Percentiles rank a stretch among this genome's conserved stretches.
Evolutionary conservation across 1,284 basidiomycete species (phyloP).

Genomic region (Erythrobasidium hasegawianum): DNA sequence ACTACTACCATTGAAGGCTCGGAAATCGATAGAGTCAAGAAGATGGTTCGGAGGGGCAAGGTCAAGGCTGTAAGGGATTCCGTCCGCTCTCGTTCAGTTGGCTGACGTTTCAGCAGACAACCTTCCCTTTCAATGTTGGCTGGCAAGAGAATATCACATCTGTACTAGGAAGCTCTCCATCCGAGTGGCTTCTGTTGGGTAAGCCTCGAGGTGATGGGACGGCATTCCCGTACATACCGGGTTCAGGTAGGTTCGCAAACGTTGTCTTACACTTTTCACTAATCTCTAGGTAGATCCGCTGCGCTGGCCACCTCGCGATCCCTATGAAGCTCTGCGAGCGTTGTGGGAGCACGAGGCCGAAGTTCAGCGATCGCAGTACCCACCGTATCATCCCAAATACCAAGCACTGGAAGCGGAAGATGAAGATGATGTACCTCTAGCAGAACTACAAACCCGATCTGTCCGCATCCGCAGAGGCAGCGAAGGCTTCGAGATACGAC

Average conservation of each 20-base stretch:
- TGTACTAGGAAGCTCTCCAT: conserved; percentile 68
- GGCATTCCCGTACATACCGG: conserved; percentile 65
- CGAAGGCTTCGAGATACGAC: conserved; percentile 33
- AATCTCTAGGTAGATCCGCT: conserved; percentile 31
- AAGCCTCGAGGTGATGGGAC: conserved; percentile 66
- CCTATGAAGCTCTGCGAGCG: conserved; percentile 38
- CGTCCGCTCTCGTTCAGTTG: conserved; percentile 12
- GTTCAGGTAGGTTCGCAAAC: conserved; percentile 72
- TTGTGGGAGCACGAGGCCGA: conserved; percentile 24
- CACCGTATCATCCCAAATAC: conserved; percentile 24
- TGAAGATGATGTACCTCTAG: conserved; percentile 35
- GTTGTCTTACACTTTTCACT: conserved; percentile 44
- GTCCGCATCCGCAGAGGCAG: conserved; percentile 21
- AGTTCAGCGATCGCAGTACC: conserved; percentile 4
- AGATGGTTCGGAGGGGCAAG: conserved; percentile 76
- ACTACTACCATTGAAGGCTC: conserved; percentile 94
- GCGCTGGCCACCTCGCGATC: conserved; percentile 56
- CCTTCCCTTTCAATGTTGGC: conserved; percentile 88
- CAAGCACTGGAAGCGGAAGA: conserved; percentile 24
- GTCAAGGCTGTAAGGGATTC: conserved; percentile 64
- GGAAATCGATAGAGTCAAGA: conserved; percentile 93
- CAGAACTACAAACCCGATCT: conserved; percentile 14
- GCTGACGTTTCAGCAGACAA: conserved; percentile 57
- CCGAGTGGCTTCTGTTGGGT: conserved; percentile 79
- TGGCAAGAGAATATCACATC: conserved; percentile 65